A percentile compares a stretch with the other conserved stretches of the same genome.
phyloP scores from a whole-genome alignment of 176 grass and related monocot species.

The Oryza meyeriana region DNA sequence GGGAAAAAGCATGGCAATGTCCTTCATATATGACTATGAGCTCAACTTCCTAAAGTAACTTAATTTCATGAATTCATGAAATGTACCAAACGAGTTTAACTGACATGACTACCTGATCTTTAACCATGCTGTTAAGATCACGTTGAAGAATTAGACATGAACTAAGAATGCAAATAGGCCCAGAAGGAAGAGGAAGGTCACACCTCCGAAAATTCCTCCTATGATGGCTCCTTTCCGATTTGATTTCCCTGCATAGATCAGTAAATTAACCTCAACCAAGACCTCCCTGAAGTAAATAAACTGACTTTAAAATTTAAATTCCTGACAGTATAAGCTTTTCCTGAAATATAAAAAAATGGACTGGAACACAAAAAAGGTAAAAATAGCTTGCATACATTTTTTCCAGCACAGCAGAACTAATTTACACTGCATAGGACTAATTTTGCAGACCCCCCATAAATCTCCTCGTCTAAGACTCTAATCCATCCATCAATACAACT shows the following conservation, averaged over 20 bases:
- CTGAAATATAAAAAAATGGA: not conserved
- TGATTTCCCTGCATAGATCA: slow-evolving; percentile 48
- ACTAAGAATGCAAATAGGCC: slow-evolving; percentile 39
- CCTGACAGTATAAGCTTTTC: not conserved
- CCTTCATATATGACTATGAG: not conserved
- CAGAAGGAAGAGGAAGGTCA: slow-evolving; percentile 44
- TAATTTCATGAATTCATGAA: not conserved
- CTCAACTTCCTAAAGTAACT: not conserved
- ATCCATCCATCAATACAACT: not conserved
- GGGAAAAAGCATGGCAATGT: not conserved
- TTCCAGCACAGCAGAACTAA: not conserved
- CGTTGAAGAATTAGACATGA: not conserved
- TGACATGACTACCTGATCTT: not conserved
- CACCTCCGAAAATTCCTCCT: slow-evolving; percentile 59
- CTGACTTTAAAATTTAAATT: not conserved
- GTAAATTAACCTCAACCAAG: not conserved
- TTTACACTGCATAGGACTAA: not conserved
- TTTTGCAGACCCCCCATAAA: not conserved
- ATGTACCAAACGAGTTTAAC: slow-evolving; percentile 4
- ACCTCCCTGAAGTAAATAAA: not conserved
- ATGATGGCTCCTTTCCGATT: slow-evolving; percentile 51
- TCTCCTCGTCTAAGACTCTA: not conserved
- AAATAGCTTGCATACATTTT: not conserved
- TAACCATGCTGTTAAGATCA: not conserved
- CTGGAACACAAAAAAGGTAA: not conserved